phyloP scores from a whole-genome alignment of 163 green algal species.

The Scenedesmus sp. region DNA sequence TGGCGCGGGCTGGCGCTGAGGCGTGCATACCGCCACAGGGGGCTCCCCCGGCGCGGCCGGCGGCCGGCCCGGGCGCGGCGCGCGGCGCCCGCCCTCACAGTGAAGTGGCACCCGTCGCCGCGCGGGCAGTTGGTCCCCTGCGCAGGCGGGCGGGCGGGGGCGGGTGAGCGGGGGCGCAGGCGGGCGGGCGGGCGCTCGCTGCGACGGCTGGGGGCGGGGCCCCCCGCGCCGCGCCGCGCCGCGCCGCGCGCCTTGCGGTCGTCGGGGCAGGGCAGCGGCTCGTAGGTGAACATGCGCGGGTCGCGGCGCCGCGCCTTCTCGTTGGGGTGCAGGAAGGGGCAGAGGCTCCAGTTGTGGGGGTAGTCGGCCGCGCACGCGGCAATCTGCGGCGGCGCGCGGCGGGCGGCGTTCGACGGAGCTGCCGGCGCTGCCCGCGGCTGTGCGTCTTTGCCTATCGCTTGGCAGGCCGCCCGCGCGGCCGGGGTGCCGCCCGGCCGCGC shows the following conservation, averaged over 20 bases:
- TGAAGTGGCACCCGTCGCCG: slow-evolving; percentile 25
- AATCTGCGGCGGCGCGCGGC: not conserved
- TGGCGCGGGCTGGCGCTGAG: no score
- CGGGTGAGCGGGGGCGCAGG: not conserved
- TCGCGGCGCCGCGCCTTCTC: slow-evolving; percentile 77
- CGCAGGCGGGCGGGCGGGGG: not conserved
- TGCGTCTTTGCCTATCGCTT: no score
- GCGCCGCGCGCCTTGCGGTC: slow-evolving; percentile 75
- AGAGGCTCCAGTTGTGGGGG: slow-evolving; percentile 52
- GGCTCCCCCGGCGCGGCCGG: no score
- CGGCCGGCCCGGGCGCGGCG: no score
- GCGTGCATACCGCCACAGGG: no score
- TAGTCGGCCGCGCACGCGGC: slow-evolving; percentile 12
- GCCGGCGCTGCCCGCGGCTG: no score
- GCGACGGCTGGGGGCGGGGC: not conserved
- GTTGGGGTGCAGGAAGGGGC: slow-evolving; percentile 77
- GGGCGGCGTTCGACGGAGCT: no score
- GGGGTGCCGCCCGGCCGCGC: no score
- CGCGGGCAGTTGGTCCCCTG: slow-evolving; percentile 30
- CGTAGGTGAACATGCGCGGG: slow-evolving; percentile 75
- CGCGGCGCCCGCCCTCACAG: no score
- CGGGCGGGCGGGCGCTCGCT: no score
- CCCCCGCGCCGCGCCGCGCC: no score
- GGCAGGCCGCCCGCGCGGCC: no score
- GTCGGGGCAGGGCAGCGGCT: slow-evolving; percentile 87